These are phyloP conservation scores for Fusarium incarnatum DNA, from an alignment of 2,329 filamentous ascomycete species.

Conservation along the genomic window DNA sequence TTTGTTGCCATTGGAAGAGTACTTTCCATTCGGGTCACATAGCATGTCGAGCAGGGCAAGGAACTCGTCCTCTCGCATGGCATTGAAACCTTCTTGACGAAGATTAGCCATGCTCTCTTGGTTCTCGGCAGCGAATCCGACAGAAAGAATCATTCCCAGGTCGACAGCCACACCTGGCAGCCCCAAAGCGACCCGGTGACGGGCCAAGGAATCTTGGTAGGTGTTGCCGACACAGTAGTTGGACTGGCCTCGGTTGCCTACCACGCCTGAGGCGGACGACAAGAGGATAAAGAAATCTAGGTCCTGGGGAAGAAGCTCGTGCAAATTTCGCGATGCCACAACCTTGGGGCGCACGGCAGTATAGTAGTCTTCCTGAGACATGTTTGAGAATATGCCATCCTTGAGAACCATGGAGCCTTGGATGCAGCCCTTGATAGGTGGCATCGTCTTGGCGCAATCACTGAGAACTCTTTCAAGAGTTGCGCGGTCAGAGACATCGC, in stretches of 20 bases:
- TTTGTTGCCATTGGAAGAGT: not conserved
- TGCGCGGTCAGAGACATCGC: constrained; percentile 60
- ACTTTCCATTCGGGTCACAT: not conserved
- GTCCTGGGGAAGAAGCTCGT: constrained; percentile 47
- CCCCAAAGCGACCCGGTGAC: not conserved
- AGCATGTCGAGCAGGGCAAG: constrained; percentile 4
- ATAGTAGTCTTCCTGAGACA: constrained; percentile 62
- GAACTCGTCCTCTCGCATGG: constrained; percentile 7
- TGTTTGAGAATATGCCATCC: constrained; percentile 65
- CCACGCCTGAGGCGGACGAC: constrained; percentile 64
- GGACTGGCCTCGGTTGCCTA: constrained; percentile 64
- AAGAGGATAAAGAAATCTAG: constrained; percentile 67
- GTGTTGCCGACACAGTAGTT: constrained; percentile 64
- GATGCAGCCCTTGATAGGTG: constrained; percentile 57
- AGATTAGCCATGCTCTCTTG: constrained; percentile 33
- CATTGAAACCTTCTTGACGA: constrained; percentile 1
- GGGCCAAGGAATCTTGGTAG: constrained; percentile 13
- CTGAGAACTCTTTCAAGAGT: constrained; percentile 46
- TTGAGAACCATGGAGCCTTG: constrained; percentile 60
- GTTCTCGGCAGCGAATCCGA: constrained; percentile 63
- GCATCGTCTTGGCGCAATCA: constrained; percentile 40
- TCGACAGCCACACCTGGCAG: constrained; percentile 58
- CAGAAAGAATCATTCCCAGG: constrained; percentile 63
- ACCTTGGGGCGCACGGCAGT: constrained; percentile 64
- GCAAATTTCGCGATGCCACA: constrained; percentile 65